Percentiles rank a stretch among this genome's conserved stretches.
Evolutionary conservation across 805 yeast species (phyloP).

Genomic region (Schizosaccharomyces osmophilus): DNA sequence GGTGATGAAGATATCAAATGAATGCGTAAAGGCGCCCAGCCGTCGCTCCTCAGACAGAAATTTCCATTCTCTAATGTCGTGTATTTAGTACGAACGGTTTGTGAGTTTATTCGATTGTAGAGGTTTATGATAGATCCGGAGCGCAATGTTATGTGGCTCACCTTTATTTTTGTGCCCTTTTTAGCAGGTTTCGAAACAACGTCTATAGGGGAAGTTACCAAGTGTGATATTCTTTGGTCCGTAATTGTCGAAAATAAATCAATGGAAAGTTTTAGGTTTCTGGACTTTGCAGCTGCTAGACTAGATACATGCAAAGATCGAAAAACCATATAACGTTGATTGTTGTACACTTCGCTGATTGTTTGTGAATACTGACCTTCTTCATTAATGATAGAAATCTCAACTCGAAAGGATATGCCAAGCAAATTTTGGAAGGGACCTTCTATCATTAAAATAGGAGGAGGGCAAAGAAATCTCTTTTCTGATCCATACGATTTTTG

Average conservation of each 20-base stretch:
- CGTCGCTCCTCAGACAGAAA: neutral
- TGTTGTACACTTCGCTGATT: neutral
- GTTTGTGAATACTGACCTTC: neutral
- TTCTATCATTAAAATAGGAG: neutral
- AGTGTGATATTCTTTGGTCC: neutral
- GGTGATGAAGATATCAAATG: neutral
- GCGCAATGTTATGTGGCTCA: neutral
- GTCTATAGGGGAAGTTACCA: neutral
- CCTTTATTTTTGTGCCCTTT: neutral
- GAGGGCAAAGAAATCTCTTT: conserved; percentile 2
- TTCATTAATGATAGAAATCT: neutral
- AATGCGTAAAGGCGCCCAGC: neutral
- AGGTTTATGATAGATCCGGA: neutral
- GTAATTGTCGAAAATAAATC: neutral
- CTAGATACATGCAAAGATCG: neutral
- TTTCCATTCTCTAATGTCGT: neutral
- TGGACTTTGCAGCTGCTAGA: neutral
- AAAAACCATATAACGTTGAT: neutral
- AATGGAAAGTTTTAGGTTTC: neutral
- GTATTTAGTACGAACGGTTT: conserved; percentile 1
- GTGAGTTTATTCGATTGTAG: conserved; percentile 3
- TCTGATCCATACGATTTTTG: conserved; percentile 2
- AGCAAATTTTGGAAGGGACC: neutral
- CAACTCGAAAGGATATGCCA: neutral
- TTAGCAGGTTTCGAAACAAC: conserved; percentile 1